Evolutionary conservation across 2,329 filamentous ascomycete species (phyloP).

Genomic region (Neopestalotiopsis rosae): DNA sequence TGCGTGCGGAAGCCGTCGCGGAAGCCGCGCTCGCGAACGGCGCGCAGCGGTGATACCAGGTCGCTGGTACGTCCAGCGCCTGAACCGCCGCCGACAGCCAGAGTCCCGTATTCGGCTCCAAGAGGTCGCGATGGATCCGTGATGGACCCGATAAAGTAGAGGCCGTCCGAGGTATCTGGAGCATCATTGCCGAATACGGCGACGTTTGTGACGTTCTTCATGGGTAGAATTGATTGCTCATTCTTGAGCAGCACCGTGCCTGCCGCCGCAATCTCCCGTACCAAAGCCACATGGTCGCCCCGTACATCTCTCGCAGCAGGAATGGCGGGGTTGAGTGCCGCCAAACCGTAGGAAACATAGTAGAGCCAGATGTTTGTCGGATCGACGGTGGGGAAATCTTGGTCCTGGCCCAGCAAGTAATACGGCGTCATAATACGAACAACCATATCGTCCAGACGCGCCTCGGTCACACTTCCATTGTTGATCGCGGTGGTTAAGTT

Average conservation of each 20-base stretch:
- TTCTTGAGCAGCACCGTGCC: slow-evolving; percentile 81
- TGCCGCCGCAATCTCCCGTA: slow-evolving; percentile 77
- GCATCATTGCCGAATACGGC: slow-evolving; percentile 56
- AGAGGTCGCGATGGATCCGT: neutral
- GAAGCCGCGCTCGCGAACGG: slow-evolving; percentile 50
- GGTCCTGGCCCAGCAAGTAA: slow-evolving; percentile 66
- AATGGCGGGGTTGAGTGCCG: slow-evolving; percentile 37
- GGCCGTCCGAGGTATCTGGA: slow-evolving; percentile 58
- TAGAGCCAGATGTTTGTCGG: neutral
- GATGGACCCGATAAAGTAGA: neutral
- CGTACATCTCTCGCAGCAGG: slow-evolving; percentile 79
- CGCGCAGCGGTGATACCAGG: slow-evolving; percentile 58
- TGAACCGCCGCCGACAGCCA: slow-evolving; percentile 63
- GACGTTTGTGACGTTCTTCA: slow-evolving; percentile 45
- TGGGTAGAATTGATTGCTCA: slow-evolving; percentile 50
- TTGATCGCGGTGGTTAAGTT: slow-evolving; percentile 52
- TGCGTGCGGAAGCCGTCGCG: slow-evolving; percentile 32
- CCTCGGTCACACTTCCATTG: slow-evolving; percentile 49
- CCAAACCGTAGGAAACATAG: slow-evolving; percentile 73
- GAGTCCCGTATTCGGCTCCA: slow-evolving; percentile 47
- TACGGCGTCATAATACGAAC: slow-evolving; percentile 78
- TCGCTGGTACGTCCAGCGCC: slow-evolving; percentile 57
- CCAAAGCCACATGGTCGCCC: slow-evolving; percentile 71
- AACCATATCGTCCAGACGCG: slow-evolving; percentile 60
- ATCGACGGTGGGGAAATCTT: slow-evolving; percentile 65